Percentiles rank a stretch among this genome's conserved stretches.
phyloP scores from a whole-genome alignment of 192 early-diverging fungal species.

The Backusella liffmaniae region DNA sequence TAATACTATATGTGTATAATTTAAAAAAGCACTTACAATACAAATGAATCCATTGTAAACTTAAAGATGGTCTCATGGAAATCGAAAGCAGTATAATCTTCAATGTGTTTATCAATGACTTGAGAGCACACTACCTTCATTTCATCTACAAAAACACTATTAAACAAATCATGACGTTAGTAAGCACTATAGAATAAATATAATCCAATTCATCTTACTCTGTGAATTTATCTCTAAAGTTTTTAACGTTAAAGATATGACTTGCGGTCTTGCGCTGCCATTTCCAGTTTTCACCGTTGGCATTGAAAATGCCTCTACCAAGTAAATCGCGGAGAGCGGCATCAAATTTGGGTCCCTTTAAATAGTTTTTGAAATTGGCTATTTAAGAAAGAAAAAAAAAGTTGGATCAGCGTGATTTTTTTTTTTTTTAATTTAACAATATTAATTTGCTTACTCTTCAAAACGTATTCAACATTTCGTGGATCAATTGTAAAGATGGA shows the following conservation, averaged over 20 bases:
- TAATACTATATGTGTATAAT: neutral
- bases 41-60: slow-evolving; percentile 48
- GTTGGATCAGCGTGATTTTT: neutral
- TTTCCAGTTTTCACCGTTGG: slow-evolving; percentile 65
- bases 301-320: slow-evolving; percentile 70
- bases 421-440: neutral
- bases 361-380: slow-evolving; percentile 40
- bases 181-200: neutral
- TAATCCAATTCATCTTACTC: slow-evolving; percentile 14
- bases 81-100: slow-evolving; percentile 27
- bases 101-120: slow-evolving; percentile 28
- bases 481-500: slow-evolving; percentile 29
- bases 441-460: slow-evolving; percentile 28
- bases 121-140: slow-evolving; percentile 19
- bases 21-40: slow-evolving; percentile 25
- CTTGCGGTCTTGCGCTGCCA: slow-evolving; percentile 52
- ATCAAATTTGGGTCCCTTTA: slow-evolving; percentile 41
- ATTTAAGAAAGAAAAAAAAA: neutral
- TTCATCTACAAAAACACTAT: slow-evolving; percentile 34
- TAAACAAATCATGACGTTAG: neutral
- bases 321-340: slow-evolving; percentile 49
- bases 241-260: slow-evolving; percentile 38
- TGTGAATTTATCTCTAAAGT: slow-evolving; percentile 38
- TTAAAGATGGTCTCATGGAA: slow-evolving; percentile 44
- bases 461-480: slow-evolving; percentile 32